Evolutionary conservation across 1,284 basidiomycete species (phyloP).

Genomic region (Tilletia horrida): DNA sequence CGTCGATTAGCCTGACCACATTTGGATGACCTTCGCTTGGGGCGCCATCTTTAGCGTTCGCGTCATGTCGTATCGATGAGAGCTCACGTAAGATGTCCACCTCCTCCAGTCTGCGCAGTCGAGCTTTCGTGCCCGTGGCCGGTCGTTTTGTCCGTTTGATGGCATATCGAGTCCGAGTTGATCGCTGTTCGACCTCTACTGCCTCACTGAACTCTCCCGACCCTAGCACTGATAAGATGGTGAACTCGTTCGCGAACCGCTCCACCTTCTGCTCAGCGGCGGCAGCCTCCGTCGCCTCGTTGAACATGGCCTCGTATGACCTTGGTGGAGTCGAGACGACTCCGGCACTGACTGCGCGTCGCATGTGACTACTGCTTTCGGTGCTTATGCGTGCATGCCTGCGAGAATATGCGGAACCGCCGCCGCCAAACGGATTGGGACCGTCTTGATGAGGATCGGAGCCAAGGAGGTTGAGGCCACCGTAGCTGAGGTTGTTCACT

Average conservation of each 20-base stretch:
- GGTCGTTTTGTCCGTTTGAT: constrained; percentile 87
- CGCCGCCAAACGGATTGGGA: constrained; percentile 14
- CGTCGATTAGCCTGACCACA: constrained; percentile 85
- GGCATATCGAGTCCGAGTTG: constrained; percentile 68
- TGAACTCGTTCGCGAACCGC: constrained; percentile 60
- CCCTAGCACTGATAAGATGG: constrained; percentile 76
- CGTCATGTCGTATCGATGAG: constrained; percentile 51
- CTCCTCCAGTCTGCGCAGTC: constrained; percentile 83
- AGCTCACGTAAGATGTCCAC: constrained; percentile 86
- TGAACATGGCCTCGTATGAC: constrained; percentile 8
- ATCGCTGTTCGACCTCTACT: constrained; percentile 77
- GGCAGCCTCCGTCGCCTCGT: background rate
- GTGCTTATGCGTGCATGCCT: constrained; percentile 9
- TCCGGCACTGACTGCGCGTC: constrained; percentile 14
- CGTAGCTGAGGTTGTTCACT: constrained; percentile 24
- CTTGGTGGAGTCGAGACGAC: constrained; percentile 14
- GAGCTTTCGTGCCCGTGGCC: constrained; percentile 84
- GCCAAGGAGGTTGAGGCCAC: constrained; percentile 13
- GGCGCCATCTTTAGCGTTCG: constrained; percentile 27
- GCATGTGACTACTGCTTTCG: constrained; percentile 14
- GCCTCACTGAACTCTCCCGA: constrained; percentile 92
- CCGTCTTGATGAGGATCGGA: background rate
- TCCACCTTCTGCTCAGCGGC: constrained; percentile 23
- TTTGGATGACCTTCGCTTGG: constrained; percentile 63
- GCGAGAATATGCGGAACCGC: constrained; percentile 21